Percentiles rank a stretch among this genome's conserved stretches.
Conservation (phyloP, 2,329 filamentous ascomycete genomes). For the Fusarium pseudocircinatum region DNA sequence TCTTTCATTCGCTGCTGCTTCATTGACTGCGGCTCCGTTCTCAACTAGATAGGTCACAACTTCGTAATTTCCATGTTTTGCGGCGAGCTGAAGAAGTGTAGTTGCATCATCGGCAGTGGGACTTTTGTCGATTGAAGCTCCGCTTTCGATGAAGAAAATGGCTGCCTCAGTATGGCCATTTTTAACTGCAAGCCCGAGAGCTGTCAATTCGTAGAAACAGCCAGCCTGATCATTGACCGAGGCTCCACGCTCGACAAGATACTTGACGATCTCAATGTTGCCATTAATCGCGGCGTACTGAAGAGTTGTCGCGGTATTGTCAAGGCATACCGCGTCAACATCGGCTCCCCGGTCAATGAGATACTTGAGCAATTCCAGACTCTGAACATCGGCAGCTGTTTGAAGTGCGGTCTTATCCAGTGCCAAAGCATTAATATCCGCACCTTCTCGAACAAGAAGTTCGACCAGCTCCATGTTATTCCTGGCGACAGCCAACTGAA, state of each 20-base stretch:
- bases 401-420: too few species aligned
- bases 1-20: fast-evolving
- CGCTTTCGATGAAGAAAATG: fast-evolving
- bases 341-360: slow-evolving; percentile 48
- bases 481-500: fast-evolving
- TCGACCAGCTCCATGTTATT: slow-evolving; percentile 34
- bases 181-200: fast-evolving
- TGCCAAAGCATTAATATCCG: slow-evolving; percentile 47
- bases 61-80: fast-evolving
- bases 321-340: slow-evolving; percentile 40
- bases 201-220: fast-evolving
- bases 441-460: slow-evolving; percentile 43
- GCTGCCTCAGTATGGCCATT: fast-evolving
- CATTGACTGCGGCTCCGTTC: fast-evolving
- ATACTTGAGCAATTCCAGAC: slow-evolving; percentile 29
- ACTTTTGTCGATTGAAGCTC: fast-evolving
- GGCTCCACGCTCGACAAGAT: neutral
- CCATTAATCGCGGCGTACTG: fast-evolving
- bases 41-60: slow-evolving; percentile 17
- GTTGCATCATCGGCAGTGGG: fast-evolving
- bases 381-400: slow-evolving; percentile 12
- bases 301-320: fast-evolving
- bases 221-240: fast-evolving
- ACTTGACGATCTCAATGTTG: fast-evolving
- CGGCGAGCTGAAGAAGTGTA: neutral